phyloP scores from a whole-genome alignment of 1,284 basidiomycete species.

The Cryptococcus jaspeensis region DNA sequence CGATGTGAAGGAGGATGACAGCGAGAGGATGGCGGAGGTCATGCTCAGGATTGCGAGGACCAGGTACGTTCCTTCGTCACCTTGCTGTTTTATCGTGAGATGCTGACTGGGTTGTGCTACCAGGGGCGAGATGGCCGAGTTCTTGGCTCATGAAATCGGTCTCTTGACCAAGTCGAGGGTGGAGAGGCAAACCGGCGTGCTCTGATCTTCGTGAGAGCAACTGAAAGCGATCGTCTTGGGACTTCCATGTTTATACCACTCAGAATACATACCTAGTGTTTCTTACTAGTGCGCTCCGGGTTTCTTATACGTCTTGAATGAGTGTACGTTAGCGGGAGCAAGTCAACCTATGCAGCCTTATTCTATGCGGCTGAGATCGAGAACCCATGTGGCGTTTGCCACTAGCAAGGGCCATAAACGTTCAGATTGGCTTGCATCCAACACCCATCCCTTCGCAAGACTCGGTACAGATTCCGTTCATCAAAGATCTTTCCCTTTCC shows the following conservation, averaged over 20 bases:
- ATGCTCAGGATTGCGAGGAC: conserved; percentile 47
- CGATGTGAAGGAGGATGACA: conserved; percentile 24
- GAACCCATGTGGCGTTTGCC: too few species aligned
- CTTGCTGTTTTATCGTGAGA: background rate
- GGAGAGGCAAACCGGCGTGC: conserved; percentile 28
- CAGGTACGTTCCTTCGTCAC: conserved; percentile 27
- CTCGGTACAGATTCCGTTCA: too few species aligned
- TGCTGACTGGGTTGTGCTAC: background rate
- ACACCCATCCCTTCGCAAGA: too few species aligned
- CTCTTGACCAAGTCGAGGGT: conserved; percentile 28
- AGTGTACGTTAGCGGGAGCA: too few species aligned
- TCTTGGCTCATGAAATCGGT: conserved; percentile 34
- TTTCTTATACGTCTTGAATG: too few species aligned
- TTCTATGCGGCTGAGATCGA: too few species aligned
- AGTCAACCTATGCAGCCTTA: too few species aligned
- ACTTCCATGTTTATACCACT: background rate
- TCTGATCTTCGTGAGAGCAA: conserved; percentile 9
- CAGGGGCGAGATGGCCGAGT: conserved; percentile 32
- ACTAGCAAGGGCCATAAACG: too few species aligned
- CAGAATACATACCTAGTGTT: background rate
- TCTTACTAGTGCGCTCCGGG: too few species aligned
- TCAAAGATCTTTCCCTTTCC: too few species aligned
- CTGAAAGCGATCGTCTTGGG: background rate
- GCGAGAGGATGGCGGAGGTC: conserved; percentile 46
- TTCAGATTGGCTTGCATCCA: too few species aligned